These are phyloP conservation scores for Eremochloa ophiuroides DNA, from an alignment of 176 grass and related monocot species.

Conservation along the genomic window DNA sequence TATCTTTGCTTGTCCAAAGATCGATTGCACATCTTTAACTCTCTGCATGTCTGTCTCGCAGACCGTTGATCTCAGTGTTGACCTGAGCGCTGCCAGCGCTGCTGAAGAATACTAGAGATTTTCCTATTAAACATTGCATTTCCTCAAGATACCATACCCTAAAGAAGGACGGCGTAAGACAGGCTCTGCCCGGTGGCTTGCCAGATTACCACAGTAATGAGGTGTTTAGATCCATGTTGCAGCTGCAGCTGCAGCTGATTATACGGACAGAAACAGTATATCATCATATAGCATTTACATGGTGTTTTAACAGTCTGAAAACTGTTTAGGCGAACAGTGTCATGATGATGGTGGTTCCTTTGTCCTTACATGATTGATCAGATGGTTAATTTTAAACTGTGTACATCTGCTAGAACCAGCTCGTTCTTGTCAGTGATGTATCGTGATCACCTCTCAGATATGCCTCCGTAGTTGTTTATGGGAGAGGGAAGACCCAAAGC, in stretches of 20 bases:
- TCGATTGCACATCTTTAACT: not conserved
- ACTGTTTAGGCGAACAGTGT: not conserved
- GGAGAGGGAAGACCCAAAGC: not conserved
- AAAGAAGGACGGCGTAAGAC: not conserved
- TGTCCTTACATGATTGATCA: not conserved
- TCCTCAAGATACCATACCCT: not conserved
- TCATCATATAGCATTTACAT: not conserved
- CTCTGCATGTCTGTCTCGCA: constrained; percentile 2
- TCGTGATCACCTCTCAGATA: too few relatives aligned
- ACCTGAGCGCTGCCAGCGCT: constrained; percentile 72
- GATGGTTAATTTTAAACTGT: not conserved
- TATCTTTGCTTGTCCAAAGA: not conserved
- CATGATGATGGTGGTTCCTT: not conserved
- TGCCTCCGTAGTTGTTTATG: not conserved
- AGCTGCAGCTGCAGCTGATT: not conserved
- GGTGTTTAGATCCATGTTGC: not conserved
- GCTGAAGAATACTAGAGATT: constrained; percentile 64
- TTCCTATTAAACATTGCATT: not conserved
- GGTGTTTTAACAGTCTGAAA: not conserved
- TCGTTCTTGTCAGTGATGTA: not conserved
- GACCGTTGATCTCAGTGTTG: constrained; percentile 80
- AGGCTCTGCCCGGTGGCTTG: not conserved
- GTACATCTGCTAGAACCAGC: not conserved
- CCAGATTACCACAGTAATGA: not conserved
- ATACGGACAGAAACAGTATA: not conserved